Evolutionary conservation across 2,329 filamentous ascomycete species (phyloP).

Genomic region (Ceratocystiopsis minuta): DNA sequence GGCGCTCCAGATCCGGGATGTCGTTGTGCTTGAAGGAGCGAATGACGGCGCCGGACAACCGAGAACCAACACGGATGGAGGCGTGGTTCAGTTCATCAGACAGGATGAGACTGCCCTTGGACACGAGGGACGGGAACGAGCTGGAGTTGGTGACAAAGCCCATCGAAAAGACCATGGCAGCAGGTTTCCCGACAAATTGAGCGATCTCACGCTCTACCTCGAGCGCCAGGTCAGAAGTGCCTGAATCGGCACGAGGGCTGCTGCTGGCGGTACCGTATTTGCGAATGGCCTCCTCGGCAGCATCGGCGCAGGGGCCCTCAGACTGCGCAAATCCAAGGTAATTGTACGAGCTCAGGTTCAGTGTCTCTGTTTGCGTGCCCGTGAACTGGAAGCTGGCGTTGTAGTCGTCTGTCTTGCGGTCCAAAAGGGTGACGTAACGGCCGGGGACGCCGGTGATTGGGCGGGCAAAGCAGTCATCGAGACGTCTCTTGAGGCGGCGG

Average conservation of each 20-base stretch:
- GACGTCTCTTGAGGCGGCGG: constrained; percentile 74
- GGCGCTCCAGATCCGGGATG: constrained; percentile 69
- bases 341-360: constrained; percentile 99
- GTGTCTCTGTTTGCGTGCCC: constrained; percentile 78
- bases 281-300: constrained; percentile 67
- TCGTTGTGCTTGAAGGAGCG: constrained; percentile 97
- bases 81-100: constrained; percentile 97
- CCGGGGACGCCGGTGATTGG: constrained; percentile 88
- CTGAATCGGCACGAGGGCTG: constrained; percentile 67
- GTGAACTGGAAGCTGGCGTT: constrained; percentile 81
- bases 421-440: constrained; percentile 79
- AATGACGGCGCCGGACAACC: constrained; percentile 88
- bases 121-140: constrained; percentile 78
- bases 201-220: constrained; percentile 87
- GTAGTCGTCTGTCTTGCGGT: constrained; percentile 79
- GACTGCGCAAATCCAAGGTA: constrained; percentile 97
- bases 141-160: constrained; percentile 92
- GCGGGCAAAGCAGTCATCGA: constrained; percentile 92
- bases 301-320: constrained; percentile 87
- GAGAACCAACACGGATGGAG: constrained; percentile 87
- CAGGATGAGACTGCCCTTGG: constrained; percentile 84
- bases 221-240: constrained; percentile 69
- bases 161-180: constrained; percentile 97
- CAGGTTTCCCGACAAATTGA: constrained; percentile 81
- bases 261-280: constrained; percentile 71